Evolutionary conservation across 75 land plant genomes (phyloP).

Genomic region (Selaginella tamariscina): DNA sequence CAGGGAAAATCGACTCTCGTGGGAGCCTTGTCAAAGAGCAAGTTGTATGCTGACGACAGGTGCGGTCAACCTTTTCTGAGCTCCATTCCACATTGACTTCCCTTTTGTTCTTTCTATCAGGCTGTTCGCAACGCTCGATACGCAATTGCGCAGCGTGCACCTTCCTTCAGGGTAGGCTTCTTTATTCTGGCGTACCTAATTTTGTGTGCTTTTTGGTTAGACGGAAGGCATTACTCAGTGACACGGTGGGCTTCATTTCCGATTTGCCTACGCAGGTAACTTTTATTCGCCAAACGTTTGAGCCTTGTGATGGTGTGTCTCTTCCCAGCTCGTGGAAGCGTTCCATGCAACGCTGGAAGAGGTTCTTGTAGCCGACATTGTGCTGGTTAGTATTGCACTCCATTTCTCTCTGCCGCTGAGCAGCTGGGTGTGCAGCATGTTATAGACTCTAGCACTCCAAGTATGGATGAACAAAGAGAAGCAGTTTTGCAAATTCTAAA

Average conservation of each 20-base stretch:
- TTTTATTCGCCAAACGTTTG: not conserved
- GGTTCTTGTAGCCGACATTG: constrained; percentile 46
- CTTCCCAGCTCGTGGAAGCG: constrained; percentile 74
- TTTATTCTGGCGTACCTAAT: not conserved
- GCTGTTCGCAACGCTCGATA: constrained; percentile 92
- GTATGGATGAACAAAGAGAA: constrained; percentile 66
- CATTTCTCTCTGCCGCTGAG: not conserved
- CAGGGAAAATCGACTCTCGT: constrained; percentile 95
- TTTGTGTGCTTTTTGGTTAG: constrained; percentile 29
- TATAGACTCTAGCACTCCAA: constrained; percentile 61
- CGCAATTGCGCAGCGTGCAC: constrained; percentile 59
- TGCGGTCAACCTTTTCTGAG: constrained; percentile 15
- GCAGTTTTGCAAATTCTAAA: constrained; percentile 65
- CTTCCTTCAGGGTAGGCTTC: constrained; percentile 83
- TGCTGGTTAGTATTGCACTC: constrained; percentile 17
- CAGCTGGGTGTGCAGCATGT: constrained; percentile 57
- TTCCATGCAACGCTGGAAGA: constrained; percentile 98
- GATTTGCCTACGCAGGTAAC: constrained; percentile 84
- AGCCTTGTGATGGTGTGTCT: not conserved
- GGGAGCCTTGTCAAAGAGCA: constrained; percentile 61
- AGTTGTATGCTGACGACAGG: constrained; percentile 73
- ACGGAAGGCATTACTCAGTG: constrained; percentile 73
- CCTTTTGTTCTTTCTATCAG: constrained; percentile 26
- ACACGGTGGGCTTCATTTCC: constrained; percentile 95
- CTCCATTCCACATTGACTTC: not conserved